These are phyloP conservation scores for Aquanectria penicillioides DNA, from an alignment of 2,329 filamentous ascomycete species.

Conservation along the genomic window DNA sequence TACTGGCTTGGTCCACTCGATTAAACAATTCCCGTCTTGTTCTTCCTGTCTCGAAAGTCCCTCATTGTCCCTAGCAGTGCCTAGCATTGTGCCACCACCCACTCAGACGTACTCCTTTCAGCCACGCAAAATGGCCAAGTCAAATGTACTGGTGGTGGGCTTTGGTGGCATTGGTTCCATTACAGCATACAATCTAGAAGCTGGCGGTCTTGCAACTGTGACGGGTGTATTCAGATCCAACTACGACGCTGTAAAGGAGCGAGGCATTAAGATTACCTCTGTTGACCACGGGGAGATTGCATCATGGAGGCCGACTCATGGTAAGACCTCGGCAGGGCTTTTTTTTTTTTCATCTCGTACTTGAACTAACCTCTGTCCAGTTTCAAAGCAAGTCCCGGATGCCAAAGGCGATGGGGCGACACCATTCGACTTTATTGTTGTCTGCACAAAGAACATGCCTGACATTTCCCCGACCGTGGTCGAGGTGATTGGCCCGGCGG, in stretches of 20 bases:
- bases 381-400: background rate
- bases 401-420: background rate
- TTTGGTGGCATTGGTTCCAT: background rate
- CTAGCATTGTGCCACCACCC: too few relatives aligned
- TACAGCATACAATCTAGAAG: background rate
- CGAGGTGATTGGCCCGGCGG: constrained; percentile 60
- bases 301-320: background rate
- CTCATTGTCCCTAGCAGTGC: too few relatives aligned
- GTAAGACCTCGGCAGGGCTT: too few relatives aligned
- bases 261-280: background rate
- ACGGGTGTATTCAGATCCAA: constrained; percentile 1
- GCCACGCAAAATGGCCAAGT: too few relatives aligned
- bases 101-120: too few relatives aligned
- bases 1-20: background rate
- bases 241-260: background rate
- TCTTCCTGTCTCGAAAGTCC: background rate
- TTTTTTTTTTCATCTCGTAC: too few relatives aligned
- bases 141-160: background rate
- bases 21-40: background rate
- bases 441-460: constrained; percentile 66
- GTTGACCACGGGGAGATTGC: background rate
- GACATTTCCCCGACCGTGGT: constrained; percentile 59
- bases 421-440: constrained; percentile 64
- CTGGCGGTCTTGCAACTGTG: background rate
- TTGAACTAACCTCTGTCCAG: background rate